These are phyloP conservation scores for Tetrastigma voinierianum DNA, from an alignment of 164 flowering plant genomes.

Conservation along the genomic window DNA sequence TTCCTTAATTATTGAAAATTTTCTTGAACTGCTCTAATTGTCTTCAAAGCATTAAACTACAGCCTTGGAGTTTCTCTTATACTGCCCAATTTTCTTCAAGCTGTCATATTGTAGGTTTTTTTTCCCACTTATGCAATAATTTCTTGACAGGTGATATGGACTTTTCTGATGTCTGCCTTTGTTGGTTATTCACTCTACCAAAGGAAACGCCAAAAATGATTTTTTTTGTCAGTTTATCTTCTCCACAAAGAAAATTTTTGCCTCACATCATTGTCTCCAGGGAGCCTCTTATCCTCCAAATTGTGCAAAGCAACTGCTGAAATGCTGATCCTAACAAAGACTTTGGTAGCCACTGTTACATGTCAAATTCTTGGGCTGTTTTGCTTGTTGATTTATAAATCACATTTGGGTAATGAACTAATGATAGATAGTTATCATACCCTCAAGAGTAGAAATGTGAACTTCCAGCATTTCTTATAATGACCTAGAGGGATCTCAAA, in stretches of 20 bases:
- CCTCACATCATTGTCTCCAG: background rate
- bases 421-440: too few species aligned
- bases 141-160: slow-evolving; percentile 82
- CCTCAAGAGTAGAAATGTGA: too few species aligned
- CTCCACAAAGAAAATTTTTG: background rate
- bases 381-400: too few species aligned
- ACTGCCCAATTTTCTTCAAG: background rate
- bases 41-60: too few species aligned
- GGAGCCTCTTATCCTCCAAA: background rate
- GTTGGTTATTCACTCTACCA: slow-evolving; percentile 96
- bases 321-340: background rate
- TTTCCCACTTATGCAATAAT: background rate
- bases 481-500: too few species aligned
- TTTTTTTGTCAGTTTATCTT: background rate
- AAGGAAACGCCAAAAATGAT: slow-evolving; percentile 51
- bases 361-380: background rate
- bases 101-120: background rate
- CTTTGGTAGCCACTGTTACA: background rate
- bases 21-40: too few species aligned
- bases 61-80: background rate
- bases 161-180: slow-evolving; percentile 92
- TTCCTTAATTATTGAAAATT: too few species aligned
- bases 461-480: too few species aligned
- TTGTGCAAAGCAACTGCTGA: background rate
- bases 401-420: too few species aligned